Base-by-base conservation (phyloP, 208 protist genomes). In the Zelonia costaricensis region DNA sequence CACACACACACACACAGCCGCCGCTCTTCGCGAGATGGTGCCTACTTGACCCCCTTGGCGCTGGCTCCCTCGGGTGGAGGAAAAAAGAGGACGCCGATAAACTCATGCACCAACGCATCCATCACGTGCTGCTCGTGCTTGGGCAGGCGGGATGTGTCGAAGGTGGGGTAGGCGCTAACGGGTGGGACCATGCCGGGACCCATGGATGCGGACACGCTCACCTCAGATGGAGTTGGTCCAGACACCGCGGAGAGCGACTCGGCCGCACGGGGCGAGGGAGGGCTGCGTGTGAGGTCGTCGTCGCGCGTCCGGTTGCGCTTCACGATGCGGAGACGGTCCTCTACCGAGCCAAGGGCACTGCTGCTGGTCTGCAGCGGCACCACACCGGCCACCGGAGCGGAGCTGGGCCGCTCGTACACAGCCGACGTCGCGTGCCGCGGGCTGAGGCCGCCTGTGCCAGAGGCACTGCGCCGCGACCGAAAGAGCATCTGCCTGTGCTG, bases 61-160 rank as follows among this genome's bases (percentile, higher is more conserved):
- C 55, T 35, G 43, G 8, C 16, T 47, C 30, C 40, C 49, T 13
- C 22, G 38, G 7, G 31, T 47, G 15, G 76, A 35, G 47, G 9
- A 38, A 95, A 95, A 44, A 83, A 75, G 23, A 95, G 54, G 4
- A 78, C 78, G 47, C 92, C 86, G 4, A 80, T 64, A 25, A 81
- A 77, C 30, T 95, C 84, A 12, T 54, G 36, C 22, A 88, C 71
- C 52, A 92, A 49, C 0, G 82, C 84, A n/a, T 92, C 82, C 55
- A 95, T 57, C 30, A 89, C 62, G 52, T 86, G 66, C 62, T 93
- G 78, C 39, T 93, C 89, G 49, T 89, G 80, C 51, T 88, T 84
- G 13, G 88, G 60, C 25, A 86, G 64, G 25, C 78, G 76, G 3
- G 59, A 28, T 6, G 69, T 40, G 60, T 67, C 80, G 49, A 88